These are phyloP conservation scores for Hymenoscyphus linearis DNA, from an alignment of 2,329 filamentous ascomycete genomes.

Conservation along the genomic window DNA sequence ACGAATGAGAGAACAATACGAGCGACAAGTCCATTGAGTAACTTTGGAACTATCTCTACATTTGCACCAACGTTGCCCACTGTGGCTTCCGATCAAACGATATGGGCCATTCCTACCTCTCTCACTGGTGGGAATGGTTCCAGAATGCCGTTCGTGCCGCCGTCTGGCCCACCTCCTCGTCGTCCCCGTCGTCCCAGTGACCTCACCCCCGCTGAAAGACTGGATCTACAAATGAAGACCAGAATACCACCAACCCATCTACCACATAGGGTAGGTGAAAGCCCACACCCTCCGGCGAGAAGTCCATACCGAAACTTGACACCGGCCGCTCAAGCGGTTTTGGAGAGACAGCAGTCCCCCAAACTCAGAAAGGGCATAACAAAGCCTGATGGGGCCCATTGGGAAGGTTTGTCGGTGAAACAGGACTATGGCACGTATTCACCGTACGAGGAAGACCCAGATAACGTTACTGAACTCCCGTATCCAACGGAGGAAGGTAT, in stretches of 20 bases:
- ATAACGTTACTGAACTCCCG: background rate
- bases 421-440: background rate
- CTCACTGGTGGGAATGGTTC: background rate
- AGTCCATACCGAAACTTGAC: background rate
- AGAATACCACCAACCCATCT: background rate
- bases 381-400: background rate
- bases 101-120: background rate
- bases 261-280: background rate
- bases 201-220: background rate
- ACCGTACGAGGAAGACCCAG: background rate
- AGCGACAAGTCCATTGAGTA: background rate
- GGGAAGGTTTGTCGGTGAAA: background rate
- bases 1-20: background rate
- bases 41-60: background rate
- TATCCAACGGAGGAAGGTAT: background rate
- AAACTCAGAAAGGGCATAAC: background rate
- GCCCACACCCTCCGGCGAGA: background rate
- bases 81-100: background rate
- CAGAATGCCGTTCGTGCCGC: background rate
- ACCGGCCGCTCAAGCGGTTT: no score
- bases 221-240: background rate
- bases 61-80: background rate
- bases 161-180: background rate
- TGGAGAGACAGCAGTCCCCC: background rate
- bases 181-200: background rate